These are phyloP conservation scores for Metrosideros polymorpha DNA, from an alignment of 441 rosid species.

Conservation along the genomic window DNA sequence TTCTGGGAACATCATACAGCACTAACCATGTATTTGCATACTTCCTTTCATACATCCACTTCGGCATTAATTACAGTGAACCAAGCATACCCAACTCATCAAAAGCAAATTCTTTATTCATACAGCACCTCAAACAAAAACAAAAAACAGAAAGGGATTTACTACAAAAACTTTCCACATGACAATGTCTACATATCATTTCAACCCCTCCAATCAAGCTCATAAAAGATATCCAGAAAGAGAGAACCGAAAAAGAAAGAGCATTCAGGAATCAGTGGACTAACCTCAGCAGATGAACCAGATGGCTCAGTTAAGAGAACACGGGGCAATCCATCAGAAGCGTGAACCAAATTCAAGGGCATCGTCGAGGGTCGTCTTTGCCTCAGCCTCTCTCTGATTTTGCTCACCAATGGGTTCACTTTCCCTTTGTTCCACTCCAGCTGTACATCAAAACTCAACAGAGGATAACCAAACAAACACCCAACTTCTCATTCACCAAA, in stretches of 20 bases:
- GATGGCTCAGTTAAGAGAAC: slow-evolving; percentile 64
- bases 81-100: neutral
- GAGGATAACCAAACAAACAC: neutral
- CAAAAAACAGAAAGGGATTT: neutral
- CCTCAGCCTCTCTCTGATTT: slow-evolving; percentile 26
- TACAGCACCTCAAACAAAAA: neutral
- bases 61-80: neutral
- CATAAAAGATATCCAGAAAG: neutral
- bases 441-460: slow-evolving; percentile 17
- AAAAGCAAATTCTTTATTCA: neutral
- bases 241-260: neutral
- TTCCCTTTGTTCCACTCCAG: slow-evolving; percentile 54
- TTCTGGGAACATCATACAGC: neutral
- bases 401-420: slow-evolving; percentile 41
- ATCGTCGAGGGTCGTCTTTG: slow-evolving; percentile 20
- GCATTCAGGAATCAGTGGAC: neutral
- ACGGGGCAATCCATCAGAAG: slow-evolving; percentile 51
- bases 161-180: neutral
- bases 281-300: slow-evolving; percentile 81
- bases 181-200: neutral
- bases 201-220: neutral
- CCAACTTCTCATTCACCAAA: neutral
- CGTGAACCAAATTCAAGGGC: slow-evolving; percentile 59
- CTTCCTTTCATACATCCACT: neutral
- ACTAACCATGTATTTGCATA: neutral